Evolutionary conservation across 306 rosid genomes (phyloP).

Genomic region (Gynostemma pentaphyllum): DNA sequence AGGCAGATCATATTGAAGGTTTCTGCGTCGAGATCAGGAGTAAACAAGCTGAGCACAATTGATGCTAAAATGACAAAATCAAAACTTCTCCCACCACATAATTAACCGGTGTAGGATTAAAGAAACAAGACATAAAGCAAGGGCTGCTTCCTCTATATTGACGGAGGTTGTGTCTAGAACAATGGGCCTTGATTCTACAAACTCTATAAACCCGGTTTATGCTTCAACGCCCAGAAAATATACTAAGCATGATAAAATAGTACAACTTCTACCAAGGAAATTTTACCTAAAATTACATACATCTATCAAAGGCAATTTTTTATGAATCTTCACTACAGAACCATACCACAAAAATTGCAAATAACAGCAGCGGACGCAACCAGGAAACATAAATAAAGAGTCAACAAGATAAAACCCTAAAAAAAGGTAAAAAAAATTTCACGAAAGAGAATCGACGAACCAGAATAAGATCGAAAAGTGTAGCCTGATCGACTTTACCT

Average conservation of each 20-base stretch:
- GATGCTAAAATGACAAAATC: too few species aligned
- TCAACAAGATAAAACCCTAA: background rate
- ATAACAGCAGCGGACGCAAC: background rate
- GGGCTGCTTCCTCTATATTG: too few species aligned
- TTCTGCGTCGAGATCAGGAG: too few species aligned
- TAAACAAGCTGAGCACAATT: too few species aligned
- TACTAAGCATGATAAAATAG: background rate
- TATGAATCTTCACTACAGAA: background rate
- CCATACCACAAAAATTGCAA: background rate
- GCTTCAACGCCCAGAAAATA: background rate
- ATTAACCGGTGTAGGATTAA: too few species aligned
- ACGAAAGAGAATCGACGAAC: slow-evolving; percentile 13
- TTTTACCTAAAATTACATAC: background rate
- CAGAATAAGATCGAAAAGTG: slow-evolving; percentile 55
- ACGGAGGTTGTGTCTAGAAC: too few species aligned
- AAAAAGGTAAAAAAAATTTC: background rate
- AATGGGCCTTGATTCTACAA: too few species aligned
- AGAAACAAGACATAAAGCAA: too few species aligned
- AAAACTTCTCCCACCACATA: too few species aligned
- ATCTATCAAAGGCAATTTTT: background rate
- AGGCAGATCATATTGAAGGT: too few species aligned
- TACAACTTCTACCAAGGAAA: background rate
- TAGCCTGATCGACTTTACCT: slow-evolving; percentile 46
- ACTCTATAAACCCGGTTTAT: too few species aligned
- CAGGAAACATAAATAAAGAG: background rate